phyloP scores from a whole-genome alignment of 495 filamentous ascomycete genomes.

The Penicillium fimorum region DNA sequence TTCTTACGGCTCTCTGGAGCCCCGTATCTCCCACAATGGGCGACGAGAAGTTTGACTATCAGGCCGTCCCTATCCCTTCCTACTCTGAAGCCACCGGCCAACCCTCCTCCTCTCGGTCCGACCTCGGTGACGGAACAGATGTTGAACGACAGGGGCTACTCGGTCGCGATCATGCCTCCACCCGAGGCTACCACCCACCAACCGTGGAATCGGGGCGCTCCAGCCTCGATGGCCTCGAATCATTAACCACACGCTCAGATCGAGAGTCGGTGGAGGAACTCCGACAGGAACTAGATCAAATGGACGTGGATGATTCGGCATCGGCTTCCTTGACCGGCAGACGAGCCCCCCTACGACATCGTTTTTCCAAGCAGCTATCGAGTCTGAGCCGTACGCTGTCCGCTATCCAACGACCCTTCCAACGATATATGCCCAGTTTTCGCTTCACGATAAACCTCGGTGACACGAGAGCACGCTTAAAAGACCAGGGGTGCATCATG shows the following conservation, averaged over 20 bases:
- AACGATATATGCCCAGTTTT: slow-evolving; percentile 46
- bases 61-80: slow-evolving; percentile 78
- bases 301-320: slow-evolving; percentile 79
- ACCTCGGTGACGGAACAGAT: slow-evolving; percentile 58
- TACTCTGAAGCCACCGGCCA: slow-evolving; percentile 87
- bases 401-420: slow-evolving; percentile 54
- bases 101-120: slow-evolving; percentile 61
- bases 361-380: slow-evolving; percentile 56
- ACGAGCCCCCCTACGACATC: slow-evolving; percentile 42
- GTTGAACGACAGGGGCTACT: slow-evolving; percentile 63
- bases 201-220: slow-evolving; percentile 70
- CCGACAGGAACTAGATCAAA: slow-evolving; percentile 78
- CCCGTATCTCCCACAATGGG: slow-evolving; percentile 44
- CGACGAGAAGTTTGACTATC: slow-evolving; percentile 61
- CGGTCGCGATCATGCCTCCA: slow-evolving; percentile 33
- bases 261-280: slow-evolving; percentile 58
- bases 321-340: slow-evolving; percentile 37
- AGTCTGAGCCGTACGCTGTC: slow-evolving; percentile 54
- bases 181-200: slow-evolving; percentile 65
- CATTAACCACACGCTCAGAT: slow-evolving; percentile 39
- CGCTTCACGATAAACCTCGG: slow-evolving; percentile 36
- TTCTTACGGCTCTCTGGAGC: slow-evolving; percentile 38
- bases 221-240: slow-evolving; percentile 57
- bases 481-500: slow-evolving; percentile 53
- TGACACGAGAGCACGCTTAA: slow-evolving; percentile 29